A percentile compares a stretch with the other conserved stretches of the same genome.
Evolutionary conservation across 2,329 filamentous ascomycete genomes (phyloP).

Genomic region (Pseudocercospora fuligena): DNA sequence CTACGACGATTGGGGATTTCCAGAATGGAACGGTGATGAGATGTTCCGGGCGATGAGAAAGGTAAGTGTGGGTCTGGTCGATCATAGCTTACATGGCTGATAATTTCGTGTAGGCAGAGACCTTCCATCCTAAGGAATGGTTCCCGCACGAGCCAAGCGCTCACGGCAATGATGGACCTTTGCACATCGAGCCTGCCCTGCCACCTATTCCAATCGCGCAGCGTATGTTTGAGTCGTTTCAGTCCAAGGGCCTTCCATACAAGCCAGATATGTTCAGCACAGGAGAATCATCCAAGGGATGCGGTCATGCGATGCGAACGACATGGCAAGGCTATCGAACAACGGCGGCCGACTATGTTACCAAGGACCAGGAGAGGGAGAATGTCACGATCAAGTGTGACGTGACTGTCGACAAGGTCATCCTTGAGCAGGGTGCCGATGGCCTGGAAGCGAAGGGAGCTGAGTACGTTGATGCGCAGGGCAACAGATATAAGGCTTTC

Average conservation of each 20-base stretch:
- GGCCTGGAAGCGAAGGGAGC: slow-evolving; percentile 52
- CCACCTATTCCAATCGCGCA: slow-evolving; percentile 44
- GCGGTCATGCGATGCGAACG: slow-evolving; percentile 60
- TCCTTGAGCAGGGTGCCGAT: slow-evolving; percentile 61
- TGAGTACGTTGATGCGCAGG: slow-evolving; percentile 47
- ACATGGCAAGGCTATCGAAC: slow-evolving; percentile 58
- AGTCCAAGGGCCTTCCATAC: slow-evolving; percentile 34
- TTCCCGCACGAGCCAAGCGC: slow-evolving; percentile 33
- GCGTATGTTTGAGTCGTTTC: slow-evolving; percentile 33
- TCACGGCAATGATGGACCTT: slow-evolving; percentile 33
- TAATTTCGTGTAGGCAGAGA: slow-evolving; percentile 27
- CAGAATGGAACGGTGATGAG: slow-evolving; percentile 37
- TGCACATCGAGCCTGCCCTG: slow-evolving; percentile 50
- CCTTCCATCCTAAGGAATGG: slow-evolving; percentile 35
- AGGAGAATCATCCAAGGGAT: slow-evolving; percentile 58
- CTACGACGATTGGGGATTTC: slow-evolving; percentile 42
- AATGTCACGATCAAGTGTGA: slow-evolving; percentile 54
- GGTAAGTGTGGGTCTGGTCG: slow-evolving; percentile 8
- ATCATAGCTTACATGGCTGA: background rate
- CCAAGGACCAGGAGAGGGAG: slow-evolving; percentile 43
- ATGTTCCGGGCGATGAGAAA: slow-evolving; percentile 39
- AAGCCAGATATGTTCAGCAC: slow-evolving; percentile 37
- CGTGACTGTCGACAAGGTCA: slow-evolving; percentile 63
- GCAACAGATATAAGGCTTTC: slow-evolving; percentile 45
- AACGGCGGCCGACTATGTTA: slow-evolving; percentile 60